Evolutionary conservation across 805 yeast species (phyloP), one percentile per base, ranked within the genome.

Genomic region (Kuraishia piskuri): DNA sequence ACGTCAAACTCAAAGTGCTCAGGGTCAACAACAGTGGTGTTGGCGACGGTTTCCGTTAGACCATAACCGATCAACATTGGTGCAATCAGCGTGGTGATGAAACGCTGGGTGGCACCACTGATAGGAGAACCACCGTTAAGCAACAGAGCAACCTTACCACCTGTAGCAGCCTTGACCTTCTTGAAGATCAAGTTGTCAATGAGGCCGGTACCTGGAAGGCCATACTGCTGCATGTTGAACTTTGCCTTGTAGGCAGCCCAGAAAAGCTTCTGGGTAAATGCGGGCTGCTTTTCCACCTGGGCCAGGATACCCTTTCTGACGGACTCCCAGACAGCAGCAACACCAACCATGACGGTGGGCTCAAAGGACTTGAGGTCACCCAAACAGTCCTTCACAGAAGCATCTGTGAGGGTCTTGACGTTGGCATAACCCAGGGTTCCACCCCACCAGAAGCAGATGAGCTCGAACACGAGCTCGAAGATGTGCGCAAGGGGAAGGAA

Each of bases 311-410:
- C 99, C 76, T 94, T 94, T 70, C 91, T 86, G 56, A 94, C 89
- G 44, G 86, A 78, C 75, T 94, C 99, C 96, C 97, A 94, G 52
- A 94, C 97, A 3, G 98, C 96, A 19, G 97, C 97, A 54, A 94
- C 99, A 70, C 97, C 99, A 59, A 90, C 97, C 96, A 94, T 88
- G 61, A 91, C 71, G 4, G 97, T 88, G 55, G 99, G 99, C 68
- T 83, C 78, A 71, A 90, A 88, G 64, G 86, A 88, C 54, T 77
- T 80, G 75, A 94, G 80, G 69, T 94, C 99, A 63, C 97, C 92
- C 54, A 79, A 73, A 74, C 96, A 90, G 73, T 94, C 88, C 63
- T 80, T 83, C 65, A 88, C 82, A 1, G 96, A 88, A 1, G 78
- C 74, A 58, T 88, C 96, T 21, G 96, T 83, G 61, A 94, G 75